Evolutionary conservation across 495 filamentous ascomycete species (phyloP), one percentile per base, ranked within the genome.

Genomic region (Wilcoxina mikolae): DNA sequence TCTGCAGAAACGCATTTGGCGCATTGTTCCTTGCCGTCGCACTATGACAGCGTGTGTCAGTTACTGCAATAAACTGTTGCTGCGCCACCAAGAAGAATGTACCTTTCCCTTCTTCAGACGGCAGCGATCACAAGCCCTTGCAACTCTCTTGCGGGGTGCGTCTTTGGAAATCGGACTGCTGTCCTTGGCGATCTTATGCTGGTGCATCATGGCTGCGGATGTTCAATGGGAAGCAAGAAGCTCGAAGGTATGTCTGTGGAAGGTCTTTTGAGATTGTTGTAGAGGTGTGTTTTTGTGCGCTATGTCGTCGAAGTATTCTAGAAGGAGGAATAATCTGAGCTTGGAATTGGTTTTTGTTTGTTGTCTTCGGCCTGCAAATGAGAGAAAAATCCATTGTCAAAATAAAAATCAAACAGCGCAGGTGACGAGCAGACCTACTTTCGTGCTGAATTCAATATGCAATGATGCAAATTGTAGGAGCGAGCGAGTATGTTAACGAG

Each of bases 21-120:
- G 65, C 78, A 81, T 43, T 77, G 77, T 57, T 71, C 77, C 51
- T 69, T 68, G 55, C 78, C 78, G 58, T 81, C 78, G 68, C 78
- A 81, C 77, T 80, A 57, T 58, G 58, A 55, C 39, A 62, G 24
- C 7, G 39, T n/a, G n/a, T 46, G 9, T 52, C 26, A 52, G 49
- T 20, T 10, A 52, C 2, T 38, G 46, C 15, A 49, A 27, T 29
- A 23, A 22, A 4, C 11, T 26, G 11, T 22, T 28, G 45, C 9
- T 24, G 22, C 27, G 53, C 20, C 27, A 51, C 51, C 18, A 39
- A 39, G 25, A 39, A 35, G 68, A 68, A 67, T n/a, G n/a, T 69
- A 78, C 78, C 72, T 81, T 81, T 63, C 76, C 80, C 64, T 81
- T 81, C 67, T 81, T 81, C 54, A 80, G 56, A 43, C 78, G 68